A percentile compares a stretch with the other conserved stretches of the same genome.
phyloP scores from a whole-genome alignment of 371 early-diverging fungal species.

The Parasitella parasitica region DNA sequence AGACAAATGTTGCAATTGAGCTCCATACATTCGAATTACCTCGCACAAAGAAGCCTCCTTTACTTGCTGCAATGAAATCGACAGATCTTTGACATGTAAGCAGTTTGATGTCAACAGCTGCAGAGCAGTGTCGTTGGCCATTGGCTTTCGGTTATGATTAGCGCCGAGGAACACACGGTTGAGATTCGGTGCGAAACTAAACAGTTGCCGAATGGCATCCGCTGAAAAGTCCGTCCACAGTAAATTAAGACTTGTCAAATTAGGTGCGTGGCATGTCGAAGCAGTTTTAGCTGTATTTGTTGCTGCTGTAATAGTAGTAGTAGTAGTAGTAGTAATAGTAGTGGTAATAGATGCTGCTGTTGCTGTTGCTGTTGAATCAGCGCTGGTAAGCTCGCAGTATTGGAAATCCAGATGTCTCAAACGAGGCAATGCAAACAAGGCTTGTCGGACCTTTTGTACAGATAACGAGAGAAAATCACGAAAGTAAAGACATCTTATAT shows the following conservation, averaged over 20 bases:
- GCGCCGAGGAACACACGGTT: slow-evolving; percentile 29
- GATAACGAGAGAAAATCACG: slow-evolving; percentile 40
- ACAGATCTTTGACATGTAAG: slow-evolving; percentile 17
- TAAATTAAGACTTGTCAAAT: slow-evolving; percentile 15
- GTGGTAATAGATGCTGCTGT: not conserved
- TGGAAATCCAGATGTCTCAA: slow-evolving; percentile 24
- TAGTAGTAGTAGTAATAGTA: not conserved
- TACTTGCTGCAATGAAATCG: slow-evolving; percentile 45
- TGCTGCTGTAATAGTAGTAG: not conserved
- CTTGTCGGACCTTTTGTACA: slow-evolving; percentile 36
- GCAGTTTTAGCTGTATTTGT: not conserved
- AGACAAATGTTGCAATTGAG: slow-evolving; percentile 24
- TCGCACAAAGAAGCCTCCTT: slow-evolving; percentile 29
- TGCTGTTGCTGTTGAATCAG: not conserved
- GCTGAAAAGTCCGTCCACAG: slow-evolving; percentile 48
- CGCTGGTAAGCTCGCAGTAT: slow-evolving; percentile 30
- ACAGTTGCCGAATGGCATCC: slow-evolving; percentile 28
- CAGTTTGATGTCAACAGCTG: slow-evolving; percentile 23
- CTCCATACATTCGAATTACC: slow-evolving; percentile 25
- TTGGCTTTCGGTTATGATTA: slow-evolving; percentile 40
- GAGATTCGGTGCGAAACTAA: slow-evolving; percentile 25
- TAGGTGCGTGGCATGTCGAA: not conserved
- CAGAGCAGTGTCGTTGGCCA: slow-evolving; percentile 38
- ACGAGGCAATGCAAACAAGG: slow-evolving; percentile 13
- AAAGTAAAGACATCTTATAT: slow-evolving; percentile 28